These are phyloP conservation scores for Cystobasidium ongulense DNA, from an alignment of 768 basidiomycete species.

Conservation along the genomic window DNA sequence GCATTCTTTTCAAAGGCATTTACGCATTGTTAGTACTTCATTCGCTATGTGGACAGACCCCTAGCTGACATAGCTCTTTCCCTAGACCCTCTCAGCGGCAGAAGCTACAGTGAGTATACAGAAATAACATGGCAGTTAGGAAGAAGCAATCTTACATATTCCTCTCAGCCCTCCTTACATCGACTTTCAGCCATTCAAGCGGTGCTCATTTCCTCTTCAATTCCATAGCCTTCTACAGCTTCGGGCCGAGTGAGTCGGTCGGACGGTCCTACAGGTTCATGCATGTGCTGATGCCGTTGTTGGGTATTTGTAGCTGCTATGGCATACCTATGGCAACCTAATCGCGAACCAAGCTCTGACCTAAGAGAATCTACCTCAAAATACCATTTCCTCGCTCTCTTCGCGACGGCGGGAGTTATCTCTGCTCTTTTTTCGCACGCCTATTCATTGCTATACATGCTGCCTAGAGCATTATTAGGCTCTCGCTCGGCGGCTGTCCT, in stretches of 20 bases:
- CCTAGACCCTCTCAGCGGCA: conserved; percentile 15
- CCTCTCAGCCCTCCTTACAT: conserved; percentile 11
- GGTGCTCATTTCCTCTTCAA: conserved; percentile 29
- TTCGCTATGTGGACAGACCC: too few species aligned
- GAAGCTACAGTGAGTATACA: conserved; percentile 20
- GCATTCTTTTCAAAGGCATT: conserved; percentile 18
- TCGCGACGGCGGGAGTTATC: conserved; percentile 14
- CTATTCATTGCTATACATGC: background rate
- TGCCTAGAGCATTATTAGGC: conserved; percentile 5
- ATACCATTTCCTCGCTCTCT: conserved; percentile 24
- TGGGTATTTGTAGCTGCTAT: background rate
- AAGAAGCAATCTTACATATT: background rate
- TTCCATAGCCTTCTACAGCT: conserved; percentile 26
- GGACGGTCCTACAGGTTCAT: background rate
- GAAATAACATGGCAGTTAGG: too few species aligned
- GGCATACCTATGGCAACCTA: conserved; percentile 28
- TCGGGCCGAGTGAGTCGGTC: conserved; percentile 3
- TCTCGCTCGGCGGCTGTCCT: conserved; percentile 5
- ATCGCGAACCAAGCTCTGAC: conserved; percentile 11
- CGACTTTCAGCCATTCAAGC: conserved; percentile 17
- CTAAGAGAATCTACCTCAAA: conserved; percentile 7
- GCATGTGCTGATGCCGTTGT: background rate
- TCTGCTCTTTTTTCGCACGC: conserved; percentile 14
- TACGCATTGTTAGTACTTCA: conserved; percentile 19
- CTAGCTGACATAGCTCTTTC: background rate